A percentile compares a stretch with the other conserved stretches of the same genome.
These are phyloP conservation scores for Pseudovirgaria hyperparasitica DNA, from an alignment of 2,329 filamentous ascomycete species.

Conservation along the genomic window DNA sequence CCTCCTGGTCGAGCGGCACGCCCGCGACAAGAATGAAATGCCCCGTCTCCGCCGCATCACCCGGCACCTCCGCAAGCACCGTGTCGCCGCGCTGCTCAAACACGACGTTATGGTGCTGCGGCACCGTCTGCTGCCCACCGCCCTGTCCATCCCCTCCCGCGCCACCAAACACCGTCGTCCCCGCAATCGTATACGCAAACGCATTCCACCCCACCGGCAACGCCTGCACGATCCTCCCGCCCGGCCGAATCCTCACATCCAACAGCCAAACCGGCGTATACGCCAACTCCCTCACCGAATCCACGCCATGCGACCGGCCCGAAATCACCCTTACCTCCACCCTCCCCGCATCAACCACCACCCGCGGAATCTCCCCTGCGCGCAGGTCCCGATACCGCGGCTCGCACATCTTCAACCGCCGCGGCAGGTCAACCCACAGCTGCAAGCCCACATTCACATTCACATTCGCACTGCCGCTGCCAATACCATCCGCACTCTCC, in stretches of 20 bases:
- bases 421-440: slow-evolving; percentile 86
- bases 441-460: slow-evolving; percentile 76
- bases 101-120: slow-evolving; percentile 76
- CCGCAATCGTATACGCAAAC: slow-evolving; percentile 76
- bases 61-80: slow-evolving; percentile 57
- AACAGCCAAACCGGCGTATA: slow-evolving; percentile 97
- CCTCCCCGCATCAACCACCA: slow-evolving; percentile 56
- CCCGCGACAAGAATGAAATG: no score
- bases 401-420: slow-evolving; percentile 73
- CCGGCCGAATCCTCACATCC: slow-evolving; percentile 68
- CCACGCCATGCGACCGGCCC: slow-evolving; percentile 69
- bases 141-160: slow-evolving; percentile 23
- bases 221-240: slow-evolving; percentile 61
- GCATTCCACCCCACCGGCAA: slow-evolving; percentile 77
- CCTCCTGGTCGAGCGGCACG: slow-evolving; percentile 20
- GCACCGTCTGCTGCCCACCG: slow-evolving; percentile 33
- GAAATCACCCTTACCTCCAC: slow-evolving; percentile 84
- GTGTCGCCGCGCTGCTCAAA: slow-evolving; percentile 71
- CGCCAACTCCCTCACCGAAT: slow-evolving; percentile 78
- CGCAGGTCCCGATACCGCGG: slow-evolving; percentile 81
- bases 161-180: slow-evolving; percentile 51
- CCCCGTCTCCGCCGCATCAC: slow-evolving; percentile 47
- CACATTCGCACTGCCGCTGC: no score
- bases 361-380: slow-evolving; percentile 64
- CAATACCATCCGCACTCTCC: slow-evolving; percentile 65